These are phyloP conservation scores for Fusarium tupiense DNA, from an alignment of 2,329 filamentous ascomycete species.

Conservation along the genomic window DNA sequence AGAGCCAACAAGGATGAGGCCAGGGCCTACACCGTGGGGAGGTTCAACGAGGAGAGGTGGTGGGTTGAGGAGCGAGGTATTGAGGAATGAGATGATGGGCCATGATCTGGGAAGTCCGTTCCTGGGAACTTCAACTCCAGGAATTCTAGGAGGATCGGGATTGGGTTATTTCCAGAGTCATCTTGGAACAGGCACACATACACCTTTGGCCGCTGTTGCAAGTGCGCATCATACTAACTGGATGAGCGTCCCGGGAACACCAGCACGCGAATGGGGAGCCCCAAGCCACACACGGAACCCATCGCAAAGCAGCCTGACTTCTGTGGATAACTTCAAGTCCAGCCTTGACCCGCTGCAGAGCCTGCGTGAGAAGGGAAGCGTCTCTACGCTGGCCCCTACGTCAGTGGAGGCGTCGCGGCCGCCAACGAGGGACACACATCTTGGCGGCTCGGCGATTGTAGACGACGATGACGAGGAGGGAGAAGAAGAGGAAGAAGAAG, in stretches of 20 bases:
- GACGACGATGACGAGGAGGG: slow-evolving; percentile 49
- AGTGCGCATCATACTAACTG: slow-evolving; percentile 63
- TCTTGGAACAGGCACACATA: slow-evolving; percentile 79
- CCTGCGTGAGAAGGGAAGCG: slow-evolving; percentile 68
- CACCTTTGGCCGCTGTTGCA: slow-evolving; percentile 81
- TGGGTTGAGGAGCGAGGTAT: slow-evolving; percentile 46
- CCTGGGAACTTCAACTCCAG: slow-evolving; percentile 68
- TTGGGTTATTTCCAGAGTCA: slow-evolving; percentile 86
- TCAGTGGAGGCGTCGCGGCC: slow-evolving; percentile 64
- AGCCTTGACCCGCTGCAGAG: slow-evolving; percentile 54
- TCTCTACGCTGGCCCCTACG: slow-evolving; percentile 69
- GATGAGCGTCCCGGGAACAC: slow-evolving; percentile 44
- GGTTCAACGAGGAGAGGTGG: slow-evolving; percentile 39
- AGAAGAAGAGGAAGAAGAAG: slow-evolving; percentile 44
- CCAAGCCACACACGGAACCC: slow-evolving; percentile 54
- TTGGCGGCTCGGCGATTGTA: slow-evolving; percentile 51
- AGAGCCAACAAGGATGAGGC: slow-evolving; percentile 33
- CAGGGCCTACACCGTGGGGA: slow-evolving; percentile 29
- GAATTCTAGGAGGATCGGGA: slow-evolving; percentile 77
- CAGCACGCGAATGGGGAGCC: slow-evolving; percentile 20
- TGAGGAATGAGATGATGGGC: slow-evolving; percentile 46
- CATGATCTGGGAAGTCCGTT: slow-evolving; percentile 65
- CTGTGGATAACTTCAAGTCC: slow-evolving; percentile 53
- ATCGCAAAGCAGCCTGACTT: slow-evolving; percentile 58
- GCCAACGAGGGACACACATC: slow-evolving; percentile 63